Conservation (phyloP, 1,284 basidiomycete genomes). For the Naganishia liquefaciens region DNA sequence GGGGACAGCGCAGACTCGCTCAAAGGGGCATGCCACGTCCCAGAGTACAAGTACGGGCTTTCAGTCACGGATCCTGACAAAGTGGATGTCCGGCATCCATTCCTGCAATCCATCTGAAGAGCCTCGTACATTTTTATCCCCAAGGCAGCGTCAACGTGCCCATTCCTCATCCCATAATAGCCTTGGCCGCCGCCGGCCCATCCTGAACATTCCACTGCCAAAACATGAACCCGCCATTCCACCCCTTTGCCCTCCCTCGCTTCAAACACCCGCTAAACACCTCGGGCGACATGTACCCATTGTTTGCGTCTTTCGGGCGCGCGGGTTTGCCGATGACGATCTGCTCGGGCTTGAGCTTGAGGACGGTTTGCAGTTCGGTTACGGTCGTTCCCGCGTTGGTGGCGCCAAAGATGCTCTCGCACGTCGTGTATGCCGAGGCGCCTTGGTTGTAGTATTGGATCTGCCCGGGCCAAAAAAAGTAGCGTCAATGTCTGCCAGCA, state of each 20-base stretch:
- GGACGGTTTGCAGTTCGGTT: constrained; percentile 45
- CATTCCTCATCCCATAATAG: neutral
- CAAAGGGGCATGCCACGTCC: too few species aligned
- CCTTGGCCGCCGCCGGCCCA: neutral
- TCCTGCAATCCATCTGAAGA: too few species aligned
- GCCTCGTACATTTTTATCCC: too few species aligned
- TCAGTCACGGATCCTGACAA: too few species aligned
- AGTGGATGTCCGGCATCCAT: too few species aligned
- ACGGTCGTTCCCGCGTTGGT: constrained; percentile 40
- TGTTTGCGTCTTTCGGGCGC: constrained; percentile 23
- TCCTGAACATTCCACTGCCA: constrained; percentile 48
- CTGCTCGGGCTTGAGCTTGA: constrained; percentile 46
- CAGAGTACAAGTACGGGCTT: too few species aligned
- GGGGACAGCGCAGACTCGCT: too few species aligned
- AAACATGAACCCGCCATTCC: constrained; percentile 54
- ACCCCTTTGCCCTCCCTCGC: constrained; percentile 43
- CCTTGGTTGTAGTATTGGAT: constrained; percentile 55
- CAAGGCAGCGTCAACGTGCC: too few species aligned
- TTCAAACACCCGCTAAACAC: constrained; percentile 40
- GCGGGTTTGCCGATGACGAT: constrained; percentile 53
- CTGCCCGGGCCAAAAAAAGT: neutral
- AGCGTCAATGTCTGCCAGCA: neutral
- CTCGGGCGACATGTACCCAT: constrained; percentile 41
- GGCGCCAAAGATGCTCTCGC: constrained; percentile 38
- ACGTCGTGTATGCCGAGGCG: constrained; percentile 35